Conservation (phyloP, 106 monocot species). For the Dendrobium officinale region DNA sequence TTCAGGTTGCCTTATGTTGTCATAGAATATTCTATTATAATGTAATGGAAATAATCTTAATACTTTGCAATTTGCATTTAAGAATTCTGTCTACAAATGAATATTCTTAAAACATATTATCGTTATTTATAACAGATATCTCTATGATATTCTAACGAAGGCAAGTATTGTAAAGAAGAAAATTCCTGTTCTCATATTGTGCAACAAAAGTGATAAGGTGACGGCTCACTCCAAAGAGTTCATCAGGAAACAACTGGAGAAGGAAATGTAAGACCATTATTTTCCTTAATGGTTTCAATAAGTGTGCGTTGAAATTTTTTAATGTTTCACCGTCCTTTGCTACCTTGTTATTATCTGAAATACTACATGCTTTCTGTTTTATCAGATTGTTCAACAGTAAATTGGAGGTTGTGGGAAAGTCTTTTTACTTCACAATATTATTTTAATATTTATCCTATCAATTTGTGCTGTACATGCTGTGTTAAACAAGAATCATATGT, state of each 20-base stretch:
- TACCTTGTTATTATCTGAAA: neutral
- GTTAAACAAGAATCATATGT: neutral
- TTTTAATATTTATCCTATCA: neutral
- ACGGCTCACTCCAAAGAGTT: constrained; percentile 96
- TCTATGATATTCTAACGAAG: constrained; percentile 91
- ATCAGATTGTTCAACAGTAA: neutral
- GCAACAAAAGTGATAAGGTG: constrained; percentile 95
- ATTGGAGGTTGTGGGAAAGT: neutral
- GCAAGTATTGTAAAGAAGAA: constrained; percentile 65
- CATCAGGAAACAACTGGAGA: constrained; percentile 93
- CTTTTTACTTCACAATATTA: neutral
- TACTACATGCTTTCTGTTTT: neutral
- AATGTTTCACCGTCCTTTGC: neutral
- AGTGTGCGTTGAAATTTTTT: neutral
- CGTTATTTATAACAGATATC: constrained; percentile 44
- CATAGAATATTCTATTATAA: neutral
- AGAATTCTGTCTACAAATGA: neutral
- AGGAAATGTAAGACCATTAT: constrained; percentile 70
- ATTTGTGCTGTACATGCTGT: neutral
- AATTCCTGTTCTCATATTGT: constrained; percentile 71
- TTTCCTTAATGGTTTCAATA: neutral
- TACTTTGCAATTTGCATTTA: neutral
- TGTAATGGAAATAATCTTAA: neutral
- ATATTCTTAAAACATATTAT: neutral
- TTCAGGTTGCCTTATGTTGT: neutral